Evolutionary conservation across 495 filamentous ascomycete genomes (phyloP), one percentile per base, ranked within the genome.

Genomic region (Pyrenula aspistea): DNA sequence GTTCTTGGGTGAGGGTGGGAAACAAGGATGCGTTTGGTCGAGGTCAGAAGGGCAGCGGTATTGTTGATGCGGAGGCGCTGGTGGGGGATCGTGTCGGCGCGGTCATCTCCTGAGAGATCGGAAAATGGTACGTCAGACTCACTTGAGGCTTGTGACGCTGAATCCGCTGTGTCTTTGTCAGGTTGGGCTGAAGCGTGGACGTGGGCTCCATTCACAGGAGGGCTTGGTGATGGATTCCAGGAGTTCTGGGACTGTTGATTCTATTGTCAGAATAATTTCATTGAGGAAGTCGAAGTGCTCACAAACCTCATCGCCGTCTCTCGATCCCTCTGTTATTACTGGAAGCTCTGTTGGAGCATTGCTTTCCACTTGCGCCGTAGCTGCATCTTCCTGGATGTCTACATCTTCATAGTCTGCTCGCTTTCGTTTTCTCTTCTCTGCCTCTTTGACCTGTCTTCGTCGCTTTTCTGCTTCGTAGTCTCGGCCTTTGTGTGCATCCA

Each of bases 61-160:
- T 98, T 98, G 78, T 98, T 96, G 74, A 96, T 96, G 50, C 91
- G 96, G 60, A 96, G 84, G 61, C 92, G 89, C 65, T 93, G 89
- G 68, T 94, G 85, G 19, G 90, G 87, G 54, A 93, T 77, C 8
- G 95, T 73, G 62, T 96, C 92, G 63, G 86, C 89, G 62, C 83
- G 85, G 58, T 93, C 89, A 63, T 88, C 86, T 22, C 84, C 85
- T 31, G 84, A 82, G 21, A 95, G 78, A 65, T 95, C 89, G 31
- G 90, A 92, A 49, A 95, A 78, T 4, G 91, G 86, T 51, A 94
- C 90, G 52, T 89, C 88, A 25, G 82, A 78, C 24, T 84, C 82
- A 51, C 83, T 81, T 23, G 78, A 77, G 0, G 77, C 80, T 60
- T 22, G 58, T 59, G 10, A 60, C 59, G 20, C 62, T 53, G 42